phyloP scores from a whole-genome alignment of 2,329 filamentous ascomycete genomes.

The Teratosphaeria epicoccoides region DNA sequence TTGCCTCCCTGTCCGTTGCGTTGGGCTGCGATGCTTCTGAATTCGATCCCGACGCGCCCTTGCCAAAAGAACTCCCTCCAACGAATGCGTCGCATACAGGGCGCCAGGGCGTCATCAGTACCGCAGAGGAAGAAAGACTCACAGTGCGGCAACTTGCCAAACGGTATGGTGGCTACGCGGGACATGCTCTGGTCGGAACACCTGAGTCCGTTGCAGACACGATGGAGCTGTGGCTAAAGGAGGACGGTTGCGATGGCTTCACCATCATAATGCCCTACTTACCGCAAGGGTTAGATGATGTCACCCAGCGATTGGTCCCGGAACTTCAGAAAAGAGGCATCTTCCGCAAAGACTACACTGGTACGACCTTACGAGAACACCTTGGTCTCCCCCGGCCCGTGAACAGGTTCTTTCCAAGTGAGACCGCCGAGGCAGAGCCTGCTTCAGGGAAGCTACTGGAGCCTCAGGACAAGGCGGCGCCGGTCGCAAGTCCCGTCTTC shows the following conservation, averaged over 20 bases:
- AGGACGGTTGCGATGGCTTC: conserved; percentile 17
- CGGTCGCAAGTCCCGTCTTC: background rate
- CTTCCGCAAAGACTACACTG: conserved; percentile 15
- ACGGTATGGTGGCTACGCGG: conserved; percentile 14
- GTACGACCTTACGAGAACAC: conserved; percentile 16
- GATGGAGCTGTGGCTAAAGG: conserved; percentile 14
- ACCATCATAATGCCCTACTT: conserved; percentile 17
- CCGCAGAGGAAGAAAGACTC: conserved; percentile 13
- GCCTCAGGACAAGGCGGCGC: background rate
- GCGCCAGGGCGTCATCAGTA: conserved; percentile 10
- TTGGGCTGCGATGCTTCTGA: conserved; percentile 15
- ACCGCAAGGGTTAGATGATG: conserved; percentile 17
- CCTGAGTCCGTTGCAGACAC: conserved; percentile 15
- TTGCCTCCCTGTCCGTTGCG: conserved; percentile 13
- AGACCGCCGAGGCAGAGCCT: background rate
- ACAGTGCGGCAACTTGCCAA: conserved; percentile 17
- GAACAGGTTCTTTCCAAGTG: conserved; percentile 15
- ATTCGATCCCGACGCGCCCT: conserved; percentile 11
- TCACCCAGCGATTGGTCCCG: conserved; percentile 14
- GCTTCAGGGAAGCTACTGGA: background rate
- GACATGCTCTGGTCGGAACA: conserved; percentile 15
- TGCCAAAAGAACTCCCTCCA: conserved; percentile 14
- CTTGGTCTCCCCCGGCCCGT: conserved; percentile 14
- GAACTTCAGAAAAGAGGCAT: conserved; percentile 14
- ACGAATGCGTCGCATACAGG: conserved; percentile 16